Evolutionary conservation across 495 filamentous ascomycete genomes (phyloP).

Genomic region (Glonium stellatum): DNA sequence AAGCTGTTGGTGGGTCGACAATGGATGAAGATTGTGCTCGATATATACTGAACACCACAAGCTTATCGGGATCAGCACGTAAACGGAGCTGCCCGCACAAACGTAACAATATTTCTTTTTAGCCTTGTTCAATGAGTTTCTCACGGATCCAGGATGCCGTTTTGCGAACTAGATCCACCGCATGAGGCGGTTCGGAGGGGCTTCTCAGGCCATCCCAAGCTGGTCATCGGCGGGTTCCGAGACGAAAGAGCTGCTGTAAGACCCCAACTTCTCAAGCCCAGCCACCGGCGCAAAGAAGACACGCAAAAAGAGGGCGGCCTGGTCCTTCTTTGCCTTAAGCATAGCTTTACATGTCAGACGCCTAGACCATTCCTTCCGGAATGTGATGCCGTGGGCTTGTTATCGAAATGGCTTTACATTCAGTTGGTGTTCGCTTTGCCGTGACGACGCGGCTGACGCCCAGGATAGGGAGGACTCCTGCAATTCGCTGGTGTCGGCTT

Average conservation of each 20-base stretch:
- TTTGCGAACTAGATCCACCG: conserved; percentile 3
- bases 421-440: background rate
- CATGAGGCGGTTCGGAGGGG: background rate
- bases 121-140: background rate
- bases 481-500: background rate
- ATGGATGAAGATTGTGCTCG: background rate
- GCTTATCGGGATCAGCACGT: conserved; percentile 4
- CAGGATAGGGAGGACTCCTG: background rate
- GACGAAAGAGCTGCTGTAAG: background rate
- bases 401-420: background rate
- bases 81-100: background rate
- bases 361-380: background rate
- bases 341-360: background rate
- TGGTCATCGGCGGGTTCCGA: conserved; percentile 25
- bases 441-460: background rate
- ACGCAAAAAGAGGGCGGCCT: background rate
- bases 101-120: conserved; percentile 3
- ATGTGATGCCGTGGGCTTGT: background rate
- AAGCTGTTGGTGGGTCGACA: conserved; percentile 1
- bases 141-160: background rate
- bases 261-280: background rate
- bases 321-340: background rate
- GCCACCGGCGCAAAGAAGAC: background rate
- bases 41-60: background rate
- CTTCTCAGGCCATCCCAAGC: conserved; percentile 1